Evolutionary conservation across 2,329 filamentous ascomycete species (phyloP), one percentile per base, ranked within the genome.

Genomic region (Arthroderma sp.): DNA sequence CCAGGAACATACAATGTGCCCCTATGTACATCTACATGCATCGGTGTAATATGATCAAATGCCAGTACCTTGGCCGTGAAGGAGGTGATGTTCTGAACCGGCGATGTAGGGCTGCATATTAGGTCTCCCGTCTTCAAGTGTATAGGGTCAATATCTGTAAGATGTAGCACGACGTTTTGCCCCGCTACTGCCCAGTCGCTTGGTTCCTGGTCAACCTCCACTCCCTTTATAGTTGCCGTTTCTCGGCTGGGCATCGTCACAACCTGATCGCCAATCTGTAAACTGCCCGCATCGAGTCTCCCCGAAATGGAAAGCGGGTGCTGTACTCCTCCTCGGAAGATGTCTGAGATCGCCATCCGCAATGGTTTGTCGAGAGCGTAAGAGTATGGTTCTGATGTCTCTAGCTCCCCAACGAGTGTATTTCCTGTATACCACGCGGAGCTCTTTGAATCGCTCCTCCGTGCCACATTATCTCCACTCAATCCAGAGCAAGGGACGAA

Each of bases 401-500:
- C 89, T 7, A 98, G 72, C 43, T 88, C 85, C 51, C 89, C 78
- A 6, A 98, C 73, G 2, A 98, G 68, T 0, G 86, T 93, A 1
- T 73, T 70, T 1, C 87, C 86, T 0, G 65, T 73, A 58, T 95
- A 94, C 93, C 93, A 98, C 2, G 74, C 69, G 27, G 77, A 75
- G 3, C 71, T 71, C 7, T 58, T 30, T 67, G 64, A 54, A 61
- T 70, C 46, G 56, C 59, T 44, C 57, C 64, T 46, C 75, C 71
- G 31, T 70, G 57, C 69, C 43, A 98, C 80, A 58, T 98, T 96
- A 55, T 89, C 86, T 34, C 91, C 91, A 36, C 80, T 79, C 1
- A 96, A 74, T 1, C 91, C 91, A 0, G 88, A 94, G 46, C 91
- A 86, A 0, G 91, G 91, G 3, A 98, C 75, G 56, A 94, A 94